Base-by-base conservation (phyloP, 2,329 filamentous ascomycete genomes). In the Cercospora brassicicola region DNA sequence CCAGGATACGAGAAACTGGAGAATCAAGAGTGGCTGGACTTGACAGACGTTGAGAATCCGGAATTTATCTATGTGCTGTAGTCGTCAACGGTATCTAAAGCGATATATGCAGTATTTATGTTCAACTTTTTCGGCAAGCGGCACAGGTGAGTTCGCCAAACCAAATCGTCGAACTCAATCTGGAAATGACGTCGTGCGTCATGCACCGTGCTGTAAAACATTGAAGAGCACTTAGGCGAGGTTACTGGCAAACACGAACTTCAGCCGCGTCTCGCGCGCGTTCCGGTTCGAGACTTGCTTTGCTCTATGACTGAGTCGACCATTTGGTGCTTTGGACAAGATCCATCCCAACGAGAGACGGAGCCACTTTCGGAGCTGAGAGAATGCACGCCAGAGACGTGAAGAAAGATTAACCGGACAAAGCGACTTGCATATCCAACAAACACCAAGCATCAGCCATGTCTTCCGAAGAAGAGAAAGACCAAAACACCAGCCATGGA, bases 1-100 rank as follows among this genome's bases (percentile, higher is more conserved):
- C 84, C 87, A 0, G 85, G 81, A 1, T 91, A 91, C 75, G 81
- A 82, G 26, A 88, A 84, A 77, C 69, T 90, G 64, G 86, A 88
- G 76, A 90, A 90, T 69, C 88, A 90, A 77, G 89, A 90, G 81
- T 90, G 76, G 75, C 76, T 82, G 66, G 88, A 91, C 75, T 77
- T 91, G 70, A 91, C 88, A 3, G 89, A 91, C 74, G 79, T 82
- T 65, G 89, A 91, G 81, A 91, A 79, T 62, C 80, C 79, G 0
- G 82, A 90, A 75, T 90, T 91, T 74, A 78, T 86, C 0, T 91
- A 91, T 67, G 45, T 69, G 53, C 13, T 64, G 28, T 39, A 63
- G 48, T 9, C 9, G 0, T 1, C 6, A 6, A 39, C n/a, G 36
- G 5, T n/a, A 0, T 15, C 2, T 2, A 6, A 5, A 36, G 11